Evolutionary conservation across 805 yeast species (phyloP).

Genomic region (Dipodascus albidus): DNA sequence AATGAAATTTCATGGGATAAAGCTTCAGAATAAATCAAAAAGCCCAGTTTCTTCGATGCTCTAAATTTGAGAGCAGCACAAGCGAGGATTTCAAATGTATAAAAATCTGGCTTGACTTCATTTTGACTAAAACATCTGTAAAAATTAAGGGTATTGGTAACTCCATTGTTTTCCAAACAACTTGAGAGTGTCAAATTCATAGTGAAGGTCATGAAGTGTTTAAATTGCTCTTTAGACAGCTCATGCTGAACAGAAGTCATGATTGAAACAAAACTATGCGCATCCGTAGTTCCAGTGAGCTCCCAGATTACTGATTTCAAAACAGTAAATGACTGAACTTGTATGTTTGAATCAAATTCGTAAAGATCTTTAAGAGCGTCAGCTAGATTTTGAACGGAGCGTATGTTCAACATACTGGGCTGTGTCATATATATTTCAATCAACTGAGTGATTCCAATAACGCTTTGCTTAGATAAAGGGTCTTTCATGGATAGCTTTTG

Average conservation of each 20-base stretch:
- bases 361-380: neutral
- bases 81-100: conserved; percentile 12
- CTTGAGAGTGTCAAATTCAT: neutral
- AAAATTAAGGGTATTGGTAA: neutral
- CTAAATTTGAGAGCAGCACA: conserved; percentile 18
- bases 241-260: neutral
- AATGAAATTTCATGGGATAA: neutral
- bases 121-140: neutral
- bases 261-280: neutral
- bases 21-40: conserved; percentile 17
- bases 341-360: neutral
- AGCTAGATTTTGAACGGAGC: neutral
- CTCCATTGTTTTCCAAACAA: neutral
- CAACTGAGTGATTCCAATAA: neutral
- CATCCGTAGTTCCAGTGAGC: neutral
- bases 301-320: neutral
- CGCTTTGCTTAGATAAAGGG: neutral
- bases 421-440: neutral
- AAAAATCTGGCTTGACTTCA: conserved; percentile 8
- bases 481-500: neutral
- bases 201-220: neutral
- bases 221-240: neutral
- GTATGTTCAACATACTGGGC: neutral
- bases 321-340: neutral
- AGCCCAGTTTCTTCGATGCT: conserved; percentile 19